Evolutionary conservation across 441 rosid species (phyloP).

Genomic region (Theobroma grandiflorum): DNA sequence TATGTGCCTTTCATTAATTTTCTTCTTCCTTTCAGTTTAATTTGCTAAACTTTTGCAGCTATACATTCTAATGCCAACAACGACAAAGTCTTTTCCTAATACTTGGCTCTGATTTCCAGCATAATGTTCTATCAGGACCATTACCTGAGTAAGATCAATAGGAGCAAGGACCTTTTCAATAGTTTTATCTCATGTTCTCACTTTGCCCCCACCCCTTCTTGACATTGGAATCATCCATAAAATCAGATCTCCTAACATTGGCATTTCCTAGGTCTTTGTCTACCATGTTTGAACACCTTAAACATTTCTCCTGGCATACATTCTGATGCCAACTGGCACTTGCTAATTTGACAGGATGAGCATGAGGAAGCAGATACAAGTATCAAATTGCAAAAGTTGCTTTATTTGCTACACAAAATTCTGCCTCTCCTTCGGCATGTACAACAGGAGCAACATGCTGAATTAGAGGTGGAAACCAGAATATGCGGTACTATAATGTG

Average conservation of each 20-base stretch:
- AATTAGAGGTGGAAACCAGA: constrained; percentile 48
- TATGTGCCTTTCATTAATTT: constrained; percentile 26
- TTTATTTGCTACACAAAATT: constrained; percentile 50
- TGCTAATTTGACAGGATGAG: constrained; percentile 38
- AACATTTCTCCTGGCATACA: not conserved
- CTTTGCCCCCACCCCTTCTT: not conserved
- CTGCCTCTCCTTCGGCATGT: constrained; percentile 55
- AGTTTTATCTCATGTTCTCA: not conserved
- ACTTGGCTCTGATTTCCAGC: constrained; percentile 3
- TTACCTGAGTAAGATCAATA: not conserved
- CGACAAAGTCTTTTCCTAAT: not conserved
- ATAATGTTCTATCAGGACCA: not conserved
- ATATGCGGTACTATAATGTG: constrained; percentile 44
- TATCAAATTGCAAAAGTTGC: constrained; percentile 46
- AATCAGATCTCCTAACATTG: not conserved
- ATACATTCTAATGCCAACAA: not conserved
- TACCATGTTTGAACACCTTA: not conserved
- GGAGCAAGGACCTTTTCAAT: not conserved
- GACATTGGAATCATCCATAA: not conserved
- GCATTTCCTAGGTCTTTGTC: not conserved
- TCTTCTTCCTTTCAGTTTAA: not conserved
- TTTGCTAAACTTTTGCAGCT: not conserved
- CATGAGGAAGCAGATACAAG: constrained; percentile 39
- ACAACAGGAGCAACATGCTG: constrained; percentile 55
- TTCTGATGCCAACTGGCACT: constrained; percentile 1